Percentiles rank a stretch among this genome's conserved stretches.
phyloP scores from a whole-genome alignment of 192 early-diverging fungal genomes.

The Backusella tuberculispora region DNA sequence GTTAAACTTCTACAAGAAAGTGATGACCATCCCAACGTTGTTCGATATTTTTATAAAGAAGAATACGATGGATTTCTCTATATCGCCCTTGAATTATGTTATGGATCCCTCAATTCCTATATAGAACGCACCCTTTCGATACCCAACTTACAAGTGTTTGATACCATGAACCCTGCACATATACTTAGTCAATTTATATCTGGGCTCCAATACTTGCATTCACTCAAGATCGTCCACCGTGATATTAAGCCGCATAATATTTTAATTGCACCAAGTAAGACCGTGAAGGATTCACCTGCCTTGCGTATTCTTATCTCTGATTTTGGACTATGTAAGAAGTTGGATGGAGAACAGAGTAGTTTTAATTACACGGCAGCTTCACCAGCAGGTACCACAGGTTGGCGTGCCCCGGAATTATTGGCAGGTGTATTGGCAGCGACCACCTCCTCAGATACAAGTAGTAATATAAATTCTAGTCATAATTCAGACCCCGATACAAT shows the following conservation, averaged over 20 bases:
- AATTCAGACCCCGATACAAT: slow-evolving; percentile 24
- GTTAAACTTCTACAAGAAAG: slow-evolving; percentile 90
- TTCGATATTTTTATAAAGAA: slow-evolving; percentile 93
- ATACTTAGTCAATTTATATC: slow-evolving; percentile 84
- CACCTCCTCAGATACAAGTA: slow-evolving; percentile 3
- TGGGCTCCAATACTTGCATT: slow-evolving; percentile 88
- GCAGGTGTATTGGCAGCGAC: slow-evolving; percentile 30
- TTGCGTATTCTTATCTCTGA: slow-evolving; percentile 90
- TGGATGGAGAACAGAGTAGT: slow-evolving; percentile 91
- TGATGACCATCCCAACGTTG: slow-evolving; percentile 95
- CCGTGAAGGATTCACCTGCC: slow-evolving; percentile 25
- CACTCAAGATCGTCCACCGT: slow-evolving; percentile 96
- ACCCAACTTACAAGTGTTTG: slow-evolving; percentile 46
- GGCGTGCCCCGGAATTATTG: slow-evolving; percentile 92
- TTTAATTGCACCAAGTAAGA: slow-evolving; percentile 69
- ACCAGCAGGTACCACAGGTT: slow-evolving; percentile 89
- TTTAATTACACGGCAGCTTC: slow-evolving; percentile 90
- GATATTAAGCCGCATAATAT: slow-evolving; percentile 99
- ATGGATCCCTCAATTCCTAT: slow-evolving; percentile 83
- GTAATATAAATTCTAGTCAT: neutral
- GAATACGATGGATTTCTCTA: slow-evolving; percentile 89
- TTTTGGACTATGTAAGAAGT: slow-evolving; percentile 93
- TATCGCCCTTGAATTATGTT: slow-evolving; percentile 95
- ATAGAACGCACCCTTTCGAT: slow-evolving; percentile 62
- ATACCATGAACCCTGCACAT: slow-evolving; percentile 61